phyloP scores from a whole-genome alignment of 768 basidiomycete species.

The Pluteus cervinus region DNA sequence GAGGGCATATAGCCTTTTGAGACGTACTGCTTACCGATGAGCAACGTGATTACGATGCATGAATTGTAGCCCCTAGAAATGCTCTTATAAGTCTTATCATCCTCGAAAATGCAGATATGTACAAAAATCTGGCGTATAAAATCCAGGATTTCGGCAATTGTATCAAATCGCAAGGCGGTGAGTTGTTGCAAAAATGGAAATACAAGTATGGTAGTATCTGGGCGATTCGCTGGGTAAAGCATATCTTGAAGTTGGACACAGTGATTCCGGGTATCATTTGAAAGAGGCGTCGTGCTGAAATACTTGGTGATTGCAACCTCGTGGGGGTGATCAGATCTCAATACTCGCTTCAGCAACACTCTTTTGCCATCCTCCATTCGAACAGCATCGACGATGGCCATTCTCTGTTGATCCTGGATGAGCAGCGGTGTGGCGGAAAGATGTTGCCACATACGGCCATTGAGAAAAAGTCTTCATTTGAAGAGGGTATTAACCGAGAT shows the following conservation, averaged over 20 bases:
- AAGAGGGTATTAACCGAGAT: too few relatives aligned
- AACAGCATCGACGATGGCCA: constrained; percentile 25
- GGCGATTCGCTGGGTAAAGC: constrained; percentile 14
- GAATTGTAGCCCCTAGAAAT: constrained; percentile 23
- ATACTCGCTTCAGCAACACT: constrained; percentile 24
- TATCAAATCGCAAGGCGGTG: constrained; percentile 18
- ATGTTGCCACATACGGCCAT: too few relatives aligned
- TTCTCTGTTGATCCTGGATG: too few relatives aligned
- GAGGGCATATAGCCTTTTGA: not conserved
- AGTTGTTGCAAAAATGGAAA: constrained; percentile 21
- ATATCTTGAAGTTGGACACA: constrained; percentile 25
- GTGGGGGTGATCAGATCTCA: constrained; percentile 22
- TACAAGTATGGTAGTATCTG: constrained; percentile 14
- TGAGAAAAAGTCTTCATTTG: too few relatives aligned
- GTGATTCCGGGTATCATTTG: constrained; percentile 23
- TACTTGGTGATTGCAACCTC: constrained; percentile 21
- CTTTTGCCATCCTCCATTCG: constrained; percentile 22
- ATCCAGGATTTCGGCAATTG: constrained; percentile 24
- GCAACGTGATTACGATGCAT: constrained; percentile 26
- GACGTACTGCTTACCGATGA: constrained; percentile 19
- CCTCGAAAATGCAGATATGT: not conserved
- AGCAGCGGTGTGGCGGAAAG: too few relatives aligned
- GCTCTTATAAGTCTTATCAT: not conserved
- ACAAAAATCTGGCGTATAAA: constrained; percentile 22
- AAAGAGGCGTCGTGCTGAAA: constrained; percentile 6